Evolutionary conservation across 129 eudicot species (phyloP).

Genomic region (Centaurea solstitialis): DNA sequence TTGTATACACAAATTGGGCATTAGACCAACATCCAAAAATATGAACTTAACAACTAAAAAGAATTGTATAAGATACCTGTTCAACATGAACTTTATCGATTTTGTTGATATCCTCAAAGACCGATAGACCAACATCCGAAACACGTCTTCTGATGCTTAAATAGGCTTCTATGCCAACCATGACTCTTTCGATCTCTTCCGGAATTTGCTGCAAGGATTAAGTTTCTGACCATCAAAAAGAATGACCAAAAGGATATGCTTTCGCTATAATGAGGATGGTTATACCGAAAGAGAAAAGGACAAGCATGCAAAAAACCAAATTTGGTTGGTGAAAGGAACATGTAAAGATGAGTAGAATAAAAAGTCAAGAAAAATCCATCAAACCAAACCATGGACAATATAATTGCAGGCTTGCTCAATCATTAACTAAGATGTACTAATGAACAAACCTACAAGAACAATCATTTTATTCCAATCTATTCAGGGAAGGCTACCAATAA

Average conservation of each 20-base stretch:
- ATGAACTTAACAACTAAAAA: background rate
- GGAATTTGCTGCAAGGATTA: conserved; percentile 85
- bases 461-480: too few relatives aligned
- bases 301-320: background rate
- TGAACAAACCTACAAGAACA: too few relatives aligned
- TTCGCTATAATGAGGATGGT: background rate
- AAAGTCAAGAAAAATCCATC: background rate
- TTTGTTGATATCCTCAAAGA: conserved; percentile 54
- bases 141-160: conserved; percentile 80
- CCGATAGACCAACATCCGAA: conserved; percentile 70
- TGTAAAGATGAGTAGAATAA: background rate
- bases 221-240: conserved; percentile 12
- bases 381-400: too few relatives aligned
- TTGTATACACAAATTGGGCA: too few relatives aligned
- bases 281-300: background rate
- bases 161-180: conserved; percentile 94
- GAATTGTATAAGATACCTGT: conserved; percentile 47
- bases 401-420: too few relatives aligned
- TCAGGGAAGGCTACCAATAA: too few relatives aligned
- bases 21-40: too few relatives aligned
- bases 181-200: conserved; percentile 90
- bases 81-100: conserved; percentile 48
- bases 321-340: background rate
- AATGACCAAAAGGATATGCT: background rate
- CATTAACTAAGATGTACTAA: too few relatives aligned